Base-by-base conservation (phyloP, 441 rosid genomes). In the Eugenia klotzschiana region DNA sequence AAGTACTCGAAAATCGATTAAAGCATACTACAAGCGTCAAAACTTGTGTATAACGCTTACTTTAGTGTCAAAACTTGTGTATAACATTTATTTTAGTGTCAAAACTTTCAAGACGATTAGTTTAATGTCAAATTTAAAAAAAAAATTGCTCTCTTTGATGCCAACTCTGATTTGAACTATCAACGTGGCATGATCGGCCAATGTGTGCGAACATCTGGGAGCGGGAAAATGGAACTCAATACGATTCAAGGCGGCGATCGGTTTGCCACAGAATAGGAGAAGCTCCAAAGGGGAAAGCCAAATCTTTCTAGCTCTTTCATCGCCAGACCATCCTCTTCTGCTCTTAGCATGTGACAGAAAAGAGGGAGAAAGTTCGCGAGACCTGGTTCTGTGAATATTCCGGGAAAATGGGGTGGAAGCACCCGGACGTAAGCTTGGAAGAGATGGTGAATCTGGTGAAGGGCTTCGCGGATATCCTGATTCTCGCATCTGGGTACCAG, bases 401-500 rank as follows among this genome's bases (percentile, higher is more conserved):
- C 18, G 37, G 80, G 54, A 81, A 84, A 40, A 93, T 95, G 97
- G 94, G 86, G 55, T 95, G 98, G 98, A 91, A 86, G 79, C 91
- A 89, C 89, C 93, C 94, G 69, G 93, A 87, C 54, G 86, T 93
- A 8, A 88, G 91, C 18, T 89, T 90, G 54, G 92, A 90, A 85
- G 93, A 93, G 64, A 87, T 92, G 91, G 37, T 85, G 86, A 92
- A 91, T 84, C 90, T 90, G 52, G 84, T 93, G 49, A 91, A 93
- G 88, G 98, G 98, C 87, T 92, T 94, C 85, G 93, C 93, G 29
- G 98, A 93, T 90, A 86, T 94, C 29, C 87, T 93, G 83, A 90
- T 93, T 82, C 87, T 94, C 15, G 92, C 92, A 83, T 92, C 97
- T 87, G 98, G 94, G 91, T 92, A 87, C 89, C 98, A 89, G 79